Evolutionary conservation across 371 early-diverging fungal genomes (phyloP).

Genomic region (Mucor racemosus): DNA sequence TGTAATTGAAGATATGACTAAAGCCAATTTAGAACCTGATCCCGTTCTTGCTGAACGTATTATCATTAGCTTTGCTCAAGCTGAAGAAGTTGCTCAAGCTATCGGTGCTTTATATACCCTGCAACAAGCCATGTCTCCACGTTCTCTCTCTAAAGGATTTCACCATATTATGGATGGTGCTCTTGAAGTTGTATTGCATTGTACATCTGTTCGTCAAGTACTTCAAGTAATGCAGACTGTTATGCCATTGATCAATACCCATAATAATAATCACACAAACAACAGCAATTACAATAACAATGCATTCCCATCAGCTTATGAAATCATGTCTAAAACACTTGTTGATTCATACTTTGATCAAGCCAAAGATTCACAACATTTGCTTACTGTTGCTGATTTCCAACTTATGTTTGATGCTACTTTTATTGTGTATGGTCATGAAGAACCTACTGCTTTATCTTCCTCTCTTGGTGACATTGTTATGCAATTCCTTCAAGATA

Average conservation of each 20-base stretch:
- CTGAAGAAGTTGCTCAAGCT: conserved; percentile 27
- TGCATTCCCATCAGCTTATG: not conserved
- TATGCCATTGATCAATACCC: not conserved
- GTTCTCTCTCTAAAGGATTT: conserved; percentile 29
- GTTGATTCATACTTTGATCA: conserved; percentile 15
- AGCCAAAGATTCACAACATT: not conserved
- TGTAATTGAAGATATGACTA: conserved; percentile 45
- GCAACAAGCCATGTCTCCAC: conserved; percentile 32
- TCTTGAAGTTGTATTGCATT: conserved; percentile 12
- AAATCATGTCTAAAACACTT: conserved; percentile 12
- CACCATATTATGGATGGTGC: conserved; percentile 25
- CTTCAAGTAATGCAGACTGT: conserved; percentile 11
- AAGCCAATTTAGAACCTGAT: conserved; percentile 47
- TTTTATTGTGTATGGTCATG: conserved; percentile 12
- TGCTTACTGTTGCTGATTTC: conserved; percentile 20
- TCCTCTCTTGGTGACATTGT: conserved; percentile 14
- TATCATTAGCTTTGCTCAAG: conserved; percentile 25
- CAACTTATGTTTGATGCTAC: conserved; percentile 26
- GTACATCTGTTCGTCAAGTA: conserved; percentile 8
- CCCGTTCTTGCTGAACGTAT: conserved; percentile 41
- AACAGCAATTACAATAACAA: not conserved
- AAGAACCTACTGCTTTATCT: conserved; percentile 3
- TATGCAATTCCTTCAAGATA: conserved; percentile 16
- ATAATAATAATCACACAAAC: not conserved
- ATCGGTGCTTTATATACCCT: conserved; percentile 34